Conservation (phyloP, 352 stramenopile genomes). For the Globisporangium uncinulatum region DNA sequence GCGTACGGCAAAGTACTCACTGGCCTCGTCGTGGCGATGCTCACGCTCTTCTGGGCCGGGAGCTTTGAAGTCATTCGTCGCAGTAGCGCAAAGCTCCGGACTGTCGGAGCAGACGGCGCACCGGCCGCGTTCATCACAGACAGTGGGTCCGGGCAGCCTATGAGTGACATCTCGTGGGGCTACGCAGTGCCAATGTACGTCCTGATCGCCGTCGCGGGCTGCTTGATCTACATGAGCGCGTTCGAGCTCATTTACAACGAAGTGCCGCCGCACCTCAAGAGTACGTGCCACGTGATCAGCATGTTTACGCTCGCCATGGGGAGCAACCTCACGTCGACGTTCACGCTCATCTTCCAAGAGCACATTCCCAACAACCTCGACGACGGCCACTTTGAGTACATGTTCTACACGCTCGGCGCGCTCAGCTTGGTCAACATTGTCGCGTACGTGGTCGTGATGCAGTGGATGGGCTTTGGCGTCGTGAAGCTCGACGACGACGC, state of each 20-base stretch:
- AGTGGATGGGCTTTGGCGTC: slow-evolving; percentile 88
- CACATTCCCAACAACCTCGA: slow-evolving; percentile 72
- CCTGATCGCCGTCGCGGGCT: slow-evolving; percentile 75
- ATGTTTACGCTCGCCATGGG: slow-evolving; percentile 87
- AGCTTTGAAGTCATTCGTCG: slow-evolving; percentile 76
- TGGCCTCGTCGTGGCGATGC: slow-evolving; percentile 62
- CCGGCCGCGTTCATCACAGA: slow-evolving; percentile 27
- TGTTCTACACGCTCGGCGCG: slow-evolving; percentile 80
- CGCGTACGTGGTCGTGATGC: slow-evolving; percentile 73
- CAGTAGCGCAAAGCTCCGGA: slow-evolving; percentile 33
- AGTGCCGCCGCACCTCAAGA: slow-evolving; percentile 85
- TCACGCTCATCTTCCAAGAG: slow-evolving; percentile 79
- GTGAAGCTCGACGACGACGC: slow-evolving; percentile 67
- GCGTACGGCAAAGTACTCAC: slow-evolving; percentile 79
- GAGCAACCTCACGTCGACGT: slow-evolving; percentile 84
- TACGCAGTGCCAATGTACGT: slow-evolving; percentile 83
- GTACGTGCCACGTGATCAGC: slow-evolving; percentile 83
- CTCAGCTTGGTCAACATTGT: slow-evolving; percentile 71
- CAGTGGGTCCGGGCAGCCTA: slow-evolving; percentile 53
- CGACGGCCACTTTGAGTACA: slow-evolving; percentile 85
- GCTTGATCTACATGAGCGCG: slow-evolving; percentile 84
- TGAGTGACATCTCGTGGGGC: slow-evolving; percentile 81
- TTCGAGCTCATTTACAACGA: slow-evolving; percentile 88
- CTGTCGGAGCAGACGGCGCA: neutral
- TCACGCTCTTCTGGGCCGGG: slow-evolving; percentile 85